Percentiles rank a stretch among this genome's conserved stretches.
These are phyloP conservation scores for Reticulascus tulasneorum DNA, from an alignment of 2,329 filamentous ascomycete species.

Conservation along the genomic window DNA sequence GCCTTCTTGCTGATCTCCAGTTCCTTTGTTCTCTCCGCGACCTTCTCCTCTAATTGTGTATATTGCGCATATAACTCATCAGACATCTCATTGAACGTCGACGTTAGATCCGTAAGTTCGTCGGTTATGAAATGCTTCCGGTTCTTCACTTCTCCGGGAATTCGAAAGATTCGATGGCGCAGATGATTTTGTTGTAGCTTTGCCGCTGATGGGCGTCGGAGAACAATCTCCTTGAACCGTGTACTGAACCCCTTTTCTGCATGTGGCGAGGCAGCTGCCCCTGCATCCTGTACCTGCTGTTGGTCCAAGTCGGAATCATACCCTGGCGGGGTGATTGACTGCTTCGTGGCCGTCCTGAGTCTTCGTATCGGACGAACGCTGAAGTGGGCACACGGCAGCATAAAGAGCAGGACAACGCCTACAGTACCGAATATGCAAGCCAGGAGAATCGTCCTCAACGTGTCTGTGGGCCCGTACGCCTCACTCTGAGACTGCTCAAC, in stretches of 20 bases:
- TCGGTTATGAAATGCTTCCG: slow-evolving; percentile 74
- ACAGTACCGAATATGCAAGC: slow-evolving; percentile 82
- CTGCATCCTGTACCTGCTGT: slow-evolving; percentile 31
- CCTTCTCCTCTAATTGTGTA: slow-evolving; percentile 76
- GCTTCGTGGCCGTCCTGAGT: slow-evolving; percentile 70
- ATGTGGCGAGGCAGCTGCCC: slow-evolving; percentile 6
- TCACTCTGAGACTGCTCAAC: slow-evolving; percentile 73
- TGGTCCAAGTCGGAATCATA: slow-evolving; percentile 44
- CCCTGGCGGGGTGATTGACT: slow-evolving; percentile 64
- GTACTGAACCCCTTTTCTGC: slow-evolving; percentile 15
- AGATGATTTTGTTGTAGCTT: slow-evolving; percentile 33
- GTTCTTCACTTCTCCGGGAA: slow-evolving; percentile 77
- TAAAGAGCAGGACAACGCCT: slow-evolving; percentile 66
- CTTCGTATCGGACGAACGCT: slow-evolving; percentile 76
- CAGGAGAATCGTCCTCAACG: slow-evolving; percentile 74
- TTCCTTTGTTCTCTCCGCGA: slow-evolving; percentile 76
- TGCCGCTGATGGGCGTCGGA: slow-evolving; percentile 25
- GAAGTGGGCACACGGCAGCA: slow-evolving; percentile 76
- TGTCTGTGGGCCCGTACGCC: slow-evolving; percentile 70
- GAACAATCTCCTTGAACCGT: slow-evolving; percentile 21
- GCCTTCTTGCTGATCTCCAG: slow-evolving; percentile 87
- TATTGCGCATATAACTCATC: slow-evolving; percentile 88
- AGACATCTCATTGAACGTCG: slow-evolving; percentile 90
- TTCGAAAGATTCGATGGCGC: slow-evolving; percentile 65
- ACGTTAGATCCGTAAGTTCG: slow-evolving; percentile 77